phyloP scores from a whole-genome alignment of 1,139 yeast genomes.

The Pneumocystis wakefieldiae region DNA sequence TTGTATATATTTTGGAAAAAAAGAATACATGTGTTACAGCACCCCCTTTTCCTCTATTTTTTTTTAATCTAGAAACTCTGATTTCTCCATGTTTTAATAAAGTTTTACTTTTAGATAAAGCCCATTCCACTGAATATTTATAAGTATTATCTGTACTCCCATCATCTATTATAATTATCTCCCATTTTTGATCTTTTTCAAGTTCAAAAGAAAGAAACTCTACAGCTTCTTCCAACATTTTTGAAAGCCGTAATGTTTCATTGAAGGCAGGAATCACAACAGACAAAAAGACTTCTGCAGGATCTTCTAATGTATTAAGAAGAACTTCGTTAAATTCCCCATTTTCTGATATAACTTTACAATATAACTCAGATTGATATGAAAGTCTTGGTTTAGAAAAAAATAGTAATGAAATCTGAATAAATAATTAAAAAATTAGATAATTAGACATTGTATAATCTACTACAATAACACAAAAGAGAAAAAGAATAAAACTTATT shows the following conservation, averaged over 20 bases:
- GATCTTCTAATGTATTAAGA: conserved; percentile 2
- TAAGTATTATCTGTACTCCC: conserved; percentile 77
- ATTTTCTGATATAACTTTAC: background rate
- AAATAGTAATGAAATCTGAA: background rate
- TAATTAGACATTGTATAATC: background rate
- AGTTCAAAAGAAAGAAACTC: conserved; percentile 31
- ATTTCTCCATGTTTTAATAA: conserved; percentile 43
- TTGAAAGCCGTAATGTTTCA: conserved; percentile 56
- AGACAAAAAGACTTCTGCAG: conserved; percentile 34
- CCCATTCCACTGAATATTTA: conserved; percentile 53
- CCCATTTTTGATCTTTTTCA: conserved; percentile 32
- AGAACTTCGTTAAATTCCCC: background rate
- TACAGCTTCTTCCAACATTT: conserved; percentile 67
- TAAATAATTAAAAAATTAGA: background rate
- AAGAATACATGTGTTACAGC: conserved; percentile 67
- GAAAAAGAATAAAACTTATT: background rate
- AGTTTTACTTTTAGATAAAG: conserved; percentile 25
- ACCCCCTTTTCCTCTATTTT: conserved; percentile 93
- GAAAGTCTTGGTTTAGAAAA: background rate
- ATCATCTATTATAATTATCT: conserved; percentile 77
- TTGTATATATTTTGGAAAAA: background rate
- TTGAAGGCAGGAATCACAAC: conserved; percentile 86
- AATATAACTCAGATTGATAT: background rate
- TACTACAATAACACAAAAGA: background rate
- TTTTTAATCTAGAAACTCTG: conserved; percentile 49